Evolutionary conservation across 345 rosid species (phyloP).

Genomic region (Salix viminalis): DNA sequence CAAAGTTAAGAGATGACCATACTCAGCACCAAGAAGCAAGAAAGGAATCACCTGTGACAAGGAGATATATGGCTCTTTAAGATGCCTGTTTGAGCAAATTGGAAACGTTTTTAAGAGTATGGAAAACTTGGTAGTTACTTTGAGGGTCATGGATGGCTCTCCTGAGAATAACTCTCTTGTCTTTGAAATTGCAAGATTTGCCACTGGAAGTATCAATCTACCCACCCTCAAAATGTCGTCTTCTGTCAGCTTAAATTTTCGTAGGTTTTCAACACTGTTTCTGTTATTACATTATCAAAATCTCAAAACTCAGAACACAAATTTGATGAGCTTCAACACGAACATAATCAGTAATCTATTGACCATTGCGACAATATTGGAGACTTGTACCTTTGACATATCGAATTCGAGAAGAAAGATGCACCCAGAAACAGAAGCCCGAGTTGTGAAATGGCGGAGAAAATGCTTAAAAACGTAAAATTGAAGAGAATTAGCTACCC

Average conservation of each 20-base stretch:
- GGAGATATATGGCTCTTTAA: constrained; percentile 4
- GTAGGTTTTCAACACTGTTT: constrained; percentile 35
- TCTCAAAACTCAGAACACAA: not conserved
- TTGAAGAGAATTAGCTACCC: constrained; percentile 2
- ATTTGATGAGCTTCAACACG: not conserved
- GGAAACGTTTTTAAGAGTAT: not conserved
- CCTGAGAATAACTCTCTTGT: constrained; percentile 78
- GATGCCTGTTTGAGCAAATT: constrained; percentile 6
- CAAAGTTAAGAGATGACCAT: constrained; percentile 70
- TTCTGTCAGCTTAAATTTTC: constrained; percentile 55
- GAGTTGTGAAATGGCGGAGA: constrained; percentile 63
- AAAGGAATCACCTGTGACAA: constrained; percentile 69
- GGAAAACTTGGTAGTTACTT: constrained; percentile 37
- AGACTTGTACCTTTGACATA: constrained; percentile 52
- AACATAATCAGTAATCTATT: not conserved
- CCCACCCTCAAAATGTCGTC: constrained; percentile 61
- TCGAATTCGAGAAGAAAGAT: constrained; percentile 75
- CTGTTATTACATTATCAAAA: constrained; percentile 30
- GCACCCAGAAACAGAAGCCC: constrained; percentile 72
- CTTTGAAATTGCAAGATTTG: constrained; percentile 68
- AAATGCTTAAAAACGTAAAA: constrained; percentile 49
- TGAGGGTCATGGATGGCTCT: constrained; percentile 89
- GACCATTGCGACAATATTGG: not conserved
- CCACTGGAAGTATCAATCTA: constrained; percentile 63
- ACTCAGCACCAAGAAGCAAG: constrained; percentile 82